Conservation (phyloP, 306 rosid genomes). For the Corylus avellana region DNA sequence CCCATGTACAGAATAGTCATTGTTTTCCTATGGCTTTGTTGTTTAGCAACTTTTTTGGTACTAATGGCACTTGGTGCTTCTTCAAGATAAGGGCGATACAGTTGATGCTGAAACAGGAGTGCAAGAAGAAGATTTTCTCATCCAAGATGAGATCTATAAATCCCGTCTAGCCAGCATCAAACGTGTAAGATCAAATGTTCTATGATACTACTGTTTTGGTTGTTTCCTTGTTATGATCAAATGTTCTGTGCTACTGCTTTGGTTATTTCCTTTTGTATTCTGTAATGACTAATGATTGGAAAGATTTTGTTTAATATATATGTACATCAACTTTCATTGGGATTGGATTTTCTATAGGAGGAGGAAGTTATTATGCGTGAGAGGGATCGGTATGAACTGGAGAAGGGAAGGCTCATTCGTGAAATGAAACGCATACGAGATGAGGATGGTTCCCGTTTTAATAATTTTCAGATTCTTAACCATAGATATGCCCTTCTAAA, state of each 20-base stretch:
- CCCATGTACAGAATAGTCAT: background rate
- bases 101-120: slow-evolving; percentile 68
- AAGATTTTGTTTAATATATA: background rate
- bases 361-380: slow-evolving; percentile 83
- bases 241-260: slow-evolving; percentile 6
- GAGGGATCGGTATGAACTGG: slow-evolving; percentile 93
- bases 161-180: slow-evolving; percentile 91
- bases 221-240: slow-evolving; percentile 28
- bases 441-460: slow-evolving; percentile 99
- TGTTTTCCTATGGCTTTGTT: slow-evolving; percentile 13
- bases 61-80: slow-evolving; percentile 19
- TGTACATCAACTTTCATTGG: background rate
- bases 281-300: background rate
- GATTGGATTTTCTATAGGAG: slow-evolving; percentile 56
- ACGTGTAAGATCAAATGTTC: slow-evolving; percentile 58
- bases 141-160: slow-evolving; percentile 92
- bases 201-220: slow-evolving; percentile 6
- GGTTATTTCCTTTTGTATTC: slow-evolving; percentile 18
- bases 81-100: slow-evolving; percentile 76
- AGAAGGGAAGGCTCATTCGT: slow-evolving; percentile 93
- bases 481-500: slow-evolving; percentile 88
- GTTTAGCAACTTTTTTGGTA: slow-evolving; percentile 21
- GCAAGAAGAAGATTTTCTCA: slow-evolving; percentile 71
- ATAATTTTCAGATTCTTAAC: slow-evolving; percentile 94
- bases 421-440: slow-evolving; percentile 99